These are phyloP conservation scores for Arabidopsis hybrid DNA, from an alignment of 441 rosid genomes.

Conservation along the genomic window DNA sequence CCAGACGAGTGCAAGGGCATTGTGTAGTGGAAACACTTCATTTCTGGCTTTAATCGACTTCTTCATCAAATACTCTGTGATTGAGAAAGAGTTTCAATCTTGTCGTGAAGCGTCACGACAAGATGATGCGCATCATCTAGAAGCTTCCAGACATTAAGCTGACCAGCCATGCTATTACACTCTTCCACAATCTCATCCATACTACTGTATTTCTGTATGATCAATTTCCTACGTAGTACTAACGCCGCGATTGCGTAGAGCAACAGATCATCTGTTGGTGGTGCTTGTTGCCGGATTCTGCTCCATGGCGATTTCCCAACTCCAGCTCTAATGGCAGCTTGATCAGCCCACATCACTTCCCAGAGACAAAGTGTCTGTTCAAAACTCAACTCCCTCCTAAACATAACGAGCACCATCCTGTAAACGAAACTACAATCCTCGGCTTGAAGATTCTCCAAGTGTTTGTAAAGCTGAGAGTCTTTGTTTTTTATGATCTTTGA, in stretches of 20 bases:
- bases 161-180: slow-evolving; percentile 95
- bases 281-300: slow-evolving; percentile 77
- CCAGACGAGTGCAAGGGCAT: slow-evolving; percentile 45
- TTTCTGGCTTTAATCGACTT: slow-evolving; percentile 38
- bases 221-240: slow-evolving; percentile 84
- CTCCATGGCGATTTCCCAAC: slow-evolving; percentile 89
- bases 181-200: slow-evolving; percentile 96
- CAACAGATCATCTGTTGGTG: slow-evolving; percentile 87
- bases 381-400: slow-evolving; percentile 86
- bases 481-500: slow-evolving; percentile 87
- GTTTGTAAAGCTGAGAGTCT: slow-evolving; percentile 86
- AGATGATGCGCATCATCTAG: slow-evolving; percentile 87
- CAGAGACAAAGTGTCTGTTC: slow-evolving; percentile 88
- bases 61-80: slow-evolving; percentile 42
- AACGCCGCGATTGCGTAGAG: slow-evolving; percentile 91
- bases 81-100: slow-evolving; percentile 57
- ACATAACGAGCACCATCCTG: slow-evolving; percentile 92
- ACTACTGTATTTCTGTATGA: slow-evolving; percentile 86
- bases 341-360: slow-evolving; percentile 99
- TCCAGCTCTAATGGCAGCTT: slow-evolving; percentile 88
- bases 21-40: slow-evolving; percentile 43
- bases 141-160: slow-evolving; percentile 96
- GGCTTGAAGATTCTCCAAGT: slow-evolving; percentile 89
- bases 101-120: slow-evolving; percentile 84
- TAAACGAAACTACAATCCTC: slow-evolving; percentile 98